Conservation (phyloP, 345 rosid genomes). For the Syzygium grande region DNA sequence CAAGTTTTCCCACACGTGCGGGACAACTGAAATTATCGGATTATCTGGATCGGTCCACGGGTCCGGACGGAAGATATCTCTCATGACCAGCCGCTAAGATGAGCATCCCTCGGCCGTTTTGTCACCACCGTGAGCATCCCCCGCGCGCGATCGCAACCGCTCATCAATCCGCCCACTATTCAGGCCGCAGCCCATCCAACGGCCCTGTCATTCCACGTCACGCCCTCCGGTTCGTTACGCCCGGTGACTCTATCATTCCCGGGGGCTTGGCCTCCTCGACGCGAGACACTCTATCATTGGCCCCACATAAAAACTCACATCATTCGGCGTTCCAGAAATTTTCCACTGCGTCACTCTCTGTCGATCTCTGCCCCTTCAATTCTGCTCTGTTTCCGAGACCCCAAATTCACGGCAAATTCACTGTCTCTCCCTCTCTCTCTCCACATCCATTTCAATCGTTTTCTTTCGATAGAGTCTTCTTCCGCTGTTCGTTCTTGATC, state of each 20-base stretch:
- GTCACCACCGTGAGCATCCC: neutral
- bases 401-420: neutral
- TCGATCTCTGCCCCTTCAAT: neutral
- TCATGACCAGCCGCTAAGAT: neutral
- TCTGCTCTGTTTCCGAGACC: neutral
- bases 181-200: neutral
- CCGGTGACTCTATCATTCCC: neutral
- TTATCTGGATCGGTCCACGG: neutral
- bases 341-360: neutral
- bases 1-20: neutral
- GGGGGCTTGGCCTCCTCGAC: neutral
- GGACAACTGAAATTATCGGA: neutral
- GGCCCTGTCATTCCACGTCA: neutral
- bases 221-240: neutral
- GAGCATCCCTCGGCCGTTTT: neutral
- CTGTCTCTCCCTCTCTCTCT: neutral
- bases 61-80: neutral
- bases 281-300: neutral
- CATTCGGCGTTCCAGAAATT: too few species aligned
- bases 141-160: neutral
- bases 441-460: neutral
- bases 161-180: neutral
- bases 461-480: neutral
- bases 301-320: too few species aligned
- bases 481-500: neutral